phyloP scores from a whole-genome alignment of 371 early-diverging fungal genomes.

The Mucor mucedo region DNA sequence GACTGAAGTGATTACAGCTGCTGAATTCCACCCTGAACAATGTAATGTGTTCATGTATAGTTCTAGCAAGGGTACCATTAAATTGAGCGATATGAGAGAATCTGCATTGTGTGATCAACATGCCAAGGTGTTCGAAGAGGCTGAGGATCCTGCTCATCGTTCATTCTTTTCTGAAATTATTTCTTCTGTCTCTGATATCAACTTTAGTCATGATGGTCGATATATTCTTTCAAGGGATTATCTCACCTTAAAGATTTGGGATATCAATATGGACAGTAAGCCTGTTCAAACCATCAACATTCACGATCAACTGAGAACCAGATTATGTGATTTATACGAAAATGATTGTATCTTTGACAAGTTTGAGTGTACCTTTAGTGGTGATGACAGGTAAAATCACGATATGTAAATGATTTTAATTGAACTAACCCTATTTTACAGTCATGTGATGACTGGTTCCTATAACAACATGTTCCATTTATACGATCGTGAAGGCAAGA shows the following conservation, averaged over 20 bases:
- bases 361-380: conserved; percentile 97
- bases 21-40: conserved; percentile 97
- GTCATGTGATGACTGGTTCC: conserved; percentile 88
- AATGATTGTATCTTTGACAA: conserved; percentile 99
- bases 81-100: conserved; percentile 95
- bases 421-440: conserved; percentile 66
- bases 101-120: conserved; percentile 95
- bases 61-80: conserved; percentile 97
- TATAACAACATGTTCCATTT: conserved; percentile 96
- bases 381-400: conserved; percentile 76
- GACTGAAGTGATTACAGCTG: conserved; percentile 99
- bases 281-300: conserved; percentile 95
- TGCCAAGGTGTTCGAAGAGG: conserved; percentile 94
- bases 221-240: conserved; percentile 98
- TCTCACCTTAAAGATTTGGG: conserved; percentile 97
- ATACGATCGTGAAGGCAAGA: conserved; percentile 72
- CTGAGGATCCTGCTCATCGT: conserved; percentile 93
- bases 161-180: conserved; percentile 99
- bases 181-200: conserved; percentile 95
- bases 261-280: conserved; percentile 93
- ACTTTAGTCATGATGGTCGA: conserved; percentile 94
- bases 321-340: conserved; percentile 97
- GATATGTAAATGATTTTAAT: conserved; percentile 81
- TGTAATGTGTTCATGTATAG: conserved; percentile 98
- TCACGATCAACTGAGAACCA: conserved; percentile 92